These are phyloP conservation scores for Alternaria triticimaculans DNA, from an alignment of 2,329 filamentous ascomycete genomes.

Conservation along the genomic window DNA sequence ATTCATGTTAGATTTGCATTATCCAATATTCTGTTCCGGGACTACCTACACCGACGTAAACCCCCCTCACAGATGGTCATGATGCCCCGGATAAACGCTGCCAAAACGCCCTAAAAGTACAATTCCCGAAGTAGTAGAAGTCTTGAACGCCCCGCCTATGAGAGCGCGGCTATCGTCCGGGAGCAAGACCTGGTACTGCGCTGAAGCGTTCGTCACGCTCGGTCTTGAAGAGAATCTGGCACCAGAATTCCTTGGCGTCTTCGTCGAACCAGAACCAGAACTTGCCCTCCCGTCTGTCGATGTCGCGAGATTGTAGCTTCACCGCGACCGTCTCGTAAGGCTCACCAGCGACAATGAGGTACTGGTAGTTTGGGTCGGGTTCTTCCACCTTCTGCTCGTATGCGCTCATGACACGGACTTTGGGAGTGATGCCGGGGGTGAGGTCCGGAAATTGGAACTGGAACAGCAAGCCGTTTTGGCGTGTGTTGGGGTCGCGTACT, in stretches of 20 bases:
- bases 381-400: conserved; percentile 96
- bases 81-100: conserved; percentile 19
- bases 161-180: conserved; percentile 38
- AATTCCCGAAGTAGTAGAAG: not conserved
- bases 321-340: conserved; percentile 98
- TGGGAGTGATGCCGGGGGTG: conserved; percentile 73
- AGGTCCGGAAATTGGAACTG: conserved; percentile 97
- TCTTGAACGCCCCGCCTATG: not conserved
- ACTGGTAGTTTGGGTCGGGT: conserved; percentile 90
- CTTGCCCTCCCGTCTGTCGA: conserved; percentile 85
- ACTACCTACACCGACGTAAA: conserved; percentile 31
- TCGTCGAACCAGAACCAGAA: conserved; percentile 97
- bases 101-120: conserved; percentile 3
- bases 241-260: conserved; percentile 96
- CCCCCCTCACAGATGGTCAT: not conserved
- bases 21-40: conserved; percentile 12
- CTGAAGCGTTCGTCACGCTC: conserved; percentile 91
- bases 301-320: conserved; percentile 91
- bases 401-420: conserved; percentile 96
- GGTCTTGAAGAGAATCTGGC: conserved; percentile 98
- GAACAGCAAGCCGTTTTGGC: conserved; percentile 91
- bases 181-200: conserved; percentile 69
- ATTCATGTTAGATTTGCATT: conserved; percentile 21
- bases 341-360: conserved; percentile 91
- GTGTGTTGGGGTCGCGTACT: conserved; percentile 83